phyloP scores from a whole-genome alignment of 306 rosid species.

The Glycine latifolia region DNA sequence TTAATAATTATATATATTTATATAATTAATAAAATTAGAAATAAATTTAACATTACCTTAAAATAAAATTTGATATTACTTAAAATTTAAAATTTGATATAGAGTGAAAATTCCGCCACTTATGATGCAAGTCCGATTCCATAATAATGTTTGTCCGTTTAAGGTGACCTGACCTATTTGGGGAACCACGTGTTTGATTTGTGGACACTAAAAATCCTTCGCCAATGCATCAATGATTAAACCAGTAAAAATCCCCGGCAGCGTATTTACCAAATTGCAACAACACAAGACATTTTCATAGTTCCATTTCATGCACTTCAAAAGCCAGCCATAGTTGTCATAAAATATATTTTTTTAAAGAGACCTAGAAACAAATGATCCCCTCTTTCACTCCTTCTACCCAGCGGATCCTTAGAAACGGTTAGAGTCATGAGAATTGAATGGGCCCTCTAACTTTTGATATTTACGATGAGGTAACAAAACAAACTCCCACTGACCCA shows the following conservation, averaged over 20 bases:
- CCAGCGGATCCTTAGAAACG: too few relatives aligned
- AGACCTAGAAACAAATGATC: too few relatives aligned
- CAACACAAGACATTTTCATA: not conserved
- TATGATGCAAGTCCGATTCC: too few relatives aligned
- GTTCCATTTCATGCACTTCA: not conserved
- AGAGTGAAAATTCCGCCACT: too few relatives aligned
- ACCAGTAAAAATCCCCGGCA: not conserved
- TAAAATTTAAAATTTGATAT: too few relatives aligned
- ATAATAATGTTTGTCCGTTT: not conserved
- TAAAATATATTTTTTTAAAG: too few relatives aligned
- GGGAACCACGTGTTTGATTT: constrained; percentile 34
- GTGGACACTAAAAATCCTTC: constrained; percentile 20
- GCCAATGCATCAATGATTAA: not conserved
- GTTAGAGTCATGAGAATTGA: not conserved
- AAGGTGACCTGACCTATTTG: not conserved
- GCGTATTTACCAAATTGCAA: constrained; percentile 3
- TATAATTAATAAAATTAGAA: too few relatives aligned
- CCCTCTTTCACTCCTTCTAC: too few relatives aligned
- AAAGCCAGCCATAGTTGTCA: constrained; percentile 44
- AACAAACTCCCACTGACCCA: not conserved
- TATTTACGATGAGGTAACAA: constrained; percentile 35
- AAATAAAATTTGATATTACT: too few relatives aligned
- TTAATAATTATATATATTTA: too few relatives aligned
- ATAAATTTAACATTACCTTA: too few relatives aligned
- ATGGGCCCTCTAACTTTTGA: constrained; percentile 8